Conservation (phyloP, 2,329 filamentous ascomycete genomes). For the Trichoderma atroviride region DNA sequence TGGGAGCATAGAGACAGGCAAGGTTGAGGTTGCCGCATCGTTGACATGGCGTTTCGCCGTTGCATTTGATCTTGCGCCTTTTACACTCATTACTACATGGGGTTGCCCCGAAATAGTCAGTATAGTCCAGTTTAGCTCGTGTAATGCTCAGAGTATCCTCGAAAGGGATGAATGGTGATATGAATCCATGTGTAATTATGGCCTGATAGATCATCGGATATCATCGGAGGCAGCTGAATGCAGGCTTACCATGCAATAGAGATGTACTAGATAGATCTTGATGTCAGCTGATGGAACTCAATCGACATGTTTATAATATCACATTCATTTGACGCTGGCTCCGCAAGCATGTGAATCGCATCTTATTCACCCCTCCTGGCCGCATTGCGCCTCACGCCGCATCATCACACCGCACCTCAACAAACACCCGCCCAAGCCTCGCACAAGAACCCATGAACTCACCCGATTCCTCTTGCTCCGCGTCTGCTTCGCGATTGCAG, state of each 20-base stretch:
- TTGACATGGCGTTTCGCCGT: constrained; percentile 68
- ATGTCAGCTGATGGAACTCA: constrained; percentile 7
- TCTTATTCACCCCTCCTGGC: neutral
- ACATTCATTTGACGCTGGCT: neutral
- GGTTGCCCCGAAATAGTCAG: constrained; percentile 14
- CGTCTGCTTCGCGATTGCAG: constrained; percentile 54
- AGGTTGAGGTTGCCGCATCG: constrained; percentile 70
- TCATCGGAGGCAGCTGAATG: neutral
- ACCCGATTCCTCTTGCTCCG: constrained; percentile 63
- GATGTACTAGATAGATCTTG: constrained; percentile 51
- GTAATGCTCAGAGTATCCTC: neutral
- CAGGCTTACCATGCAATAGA: constrained; percentile 61
- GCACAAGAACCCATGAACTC: constrained; percentile 35
- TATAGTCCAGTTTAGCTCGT: neutral
- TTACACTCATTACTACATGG: constrained; percentile 68
- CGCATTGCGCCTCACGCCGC: neutral
- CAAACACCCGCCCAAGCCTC: neutral
- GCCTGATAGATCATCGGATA: neutral
- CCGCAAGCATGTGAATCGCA: neutral
- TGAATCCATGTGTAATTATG: neutral
- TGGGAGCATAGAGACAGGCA: constrained; percentile 66
- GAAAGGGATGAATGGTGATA: neutral
- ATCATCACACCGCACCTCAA: neutral
- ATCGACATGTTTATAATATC: neutral
- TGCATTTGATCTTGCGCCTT: constrained; percentile 75